Conservation (phyloP, 179 eudicot species). For the Silene vulgaris region DNA sequence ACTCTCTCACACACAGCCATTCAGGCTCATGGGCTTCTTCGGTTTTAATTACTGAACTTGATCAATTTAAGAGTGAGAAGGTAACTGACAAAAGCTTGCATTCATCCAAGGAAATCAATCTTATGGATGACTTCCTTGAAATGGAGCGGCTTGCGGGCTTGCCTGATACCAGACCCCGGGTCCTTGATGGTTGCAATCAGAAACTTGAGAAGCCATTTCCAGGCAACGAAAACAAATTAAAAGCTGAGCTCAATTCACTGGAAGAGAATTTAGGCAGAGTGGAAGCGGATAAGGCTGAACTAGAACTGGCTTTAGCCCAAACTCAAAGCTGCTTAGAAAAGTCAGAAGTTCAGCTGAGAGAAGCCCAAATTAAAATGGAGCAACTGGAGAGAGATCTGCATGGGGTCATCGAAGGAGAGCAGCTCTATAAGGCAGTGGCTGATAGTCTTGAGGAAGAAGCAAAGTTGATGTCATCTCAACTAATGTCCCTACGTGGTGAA, state of each 20-base stretch:
- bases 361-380: conserved; percentile 33
- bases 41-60: conserved; percentile 38
- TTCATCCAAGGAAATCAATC: conserved; percentile 41
- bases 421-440: conserved; percentile 17
- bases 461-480: conserved; percentile 28
- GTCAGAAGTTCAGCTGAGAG: conserved; percentile 39
- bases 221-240: conserved; percentile 26
- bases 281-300: conserved; percentile 44
- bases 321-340: conserved; percentile 40
- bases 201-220: conserved; percentile 15
- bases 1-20: conserved; percentile 54
- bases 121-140: conserved; percentile 84
- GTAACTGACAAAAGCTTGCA: conserved; percentile 25
- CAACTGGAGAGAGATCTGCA: conserved; percentile 25
- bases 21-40: conserved; percentile 50
- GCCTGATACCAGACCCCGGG: conserved; percentile 34
- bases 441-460: conserved; percentile 21
- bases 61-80: conserved; percentile 31
- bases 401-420: conserved; percentile 27
- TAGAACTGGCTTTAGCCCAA: conserved; percentile 40
- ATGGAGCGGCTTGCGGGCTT: conserved; percentile 63
- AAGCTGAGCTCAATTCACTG: conserved; percentile 37
- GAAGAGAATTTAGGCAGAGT: conserved; percentile 37
- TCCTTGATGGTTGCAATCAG: conserved; percentile 2
- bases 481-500: conserved; percentile 24